Conservation (phyloP, 192 early-diverging fungal species). For the Chytriomyces hyalinus region DNA sequence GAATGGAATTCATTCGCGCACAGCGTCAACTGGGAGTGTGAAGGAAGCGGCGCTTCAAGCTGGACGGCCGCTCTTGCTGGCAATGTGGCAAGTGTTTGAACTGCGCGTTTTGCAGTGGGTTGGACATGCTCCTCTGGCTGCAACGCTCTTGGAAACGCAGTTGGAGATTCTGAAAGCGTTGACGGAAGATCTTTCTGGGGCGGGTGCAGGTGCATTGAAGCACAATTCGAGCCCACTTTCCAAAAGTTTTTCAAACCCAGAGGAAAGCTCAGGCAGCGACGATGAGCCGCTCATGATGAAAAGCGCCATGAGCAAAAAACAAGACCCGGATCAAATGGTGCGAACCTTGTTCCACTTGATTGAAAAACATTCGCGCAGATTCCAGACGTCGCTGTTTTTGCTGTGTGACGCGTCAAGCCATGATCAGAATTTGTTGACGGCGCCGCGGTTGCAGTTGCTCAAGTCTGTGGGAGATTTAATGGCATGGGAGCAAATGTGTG, state of each 20-base stretch:
- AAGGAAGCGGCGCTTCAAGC: conserved; percentile 32
- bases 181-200: conserved; percentile 28
- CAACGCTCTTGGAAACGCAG: conserved; percentile 52
- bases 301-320: not conserved
- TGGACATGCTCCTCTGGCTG: conserved; percentile 45
- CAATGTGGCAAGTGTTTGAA: conserved; percentile 65
- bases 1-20: not conserved
- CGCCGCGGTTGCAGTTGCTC: conserved; percentile 32
- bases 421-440: conserved; percentile 39
- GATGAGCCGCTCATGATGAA: conserved; percentile 18
- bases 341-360: conserved; percentile 14
- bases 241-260: not conserved
- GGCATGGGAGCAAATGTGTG: conserved; percentile 53
- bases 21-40: not conserved
- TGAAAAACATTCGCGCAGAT: conserved; percentile 43
- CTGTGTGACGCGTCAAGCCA: conserved; percentile 54
- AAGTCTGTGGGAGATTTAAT: conserved; percentile 37
- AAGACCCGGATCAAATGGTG: conserved; percentile 2
- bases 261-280: conserved; percentile 26
- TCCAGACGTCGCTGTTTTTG: conserved; percentile 54
- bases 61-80: conserved; percentile 56
- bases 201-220: not conserved
- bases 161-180: conserved; percentile 49
- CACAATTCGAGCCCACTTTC: not conserved
- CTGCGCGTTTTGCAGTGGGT: conserved; percentile 59